Evolutionary conservation across 257 asterid species (phyloP), one percentile per base, ranked within the genome.

Genomic region (Echium plantagineum): DNA sequence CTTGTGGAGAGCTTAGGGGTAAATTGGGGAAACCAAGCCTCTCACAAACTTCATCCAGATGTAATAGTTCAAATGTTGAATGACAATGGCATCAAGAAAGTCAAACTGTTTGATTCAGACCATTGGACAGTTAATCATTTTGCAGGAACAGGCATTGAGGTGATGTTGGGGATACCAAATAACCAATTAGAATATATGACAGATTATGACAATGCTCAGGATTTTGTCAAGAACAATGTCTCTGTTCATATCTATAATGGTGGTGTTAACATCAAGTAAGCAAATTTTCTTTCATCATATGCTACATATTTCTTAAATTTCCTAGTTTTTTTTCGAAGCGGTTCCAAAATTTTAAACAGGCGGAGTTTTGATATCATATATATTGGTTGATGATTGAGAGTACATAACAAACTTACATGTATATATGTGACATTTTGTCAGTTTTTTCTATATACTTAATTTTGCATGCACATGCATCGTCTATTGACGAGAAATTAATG

Each of bases 151-250:
- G 96, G 85, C 16, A 82, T 91, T 66, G 82, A 88, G 38, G 98
- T 91, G 21, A 85, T 91, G 89, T 81, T 80, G 49, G 98, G 93
- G 1, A 74, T 91, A 55, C 96, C 98, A 0, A 91, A 91, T 18
- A 69, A 82, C 18, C 84, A 80, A 15, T 57, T 91, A 60, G 63
- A 12, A 0, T 32, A 57, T 3, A 57, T 87, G 5, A 24, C 12
- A 17, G 53, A 64, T 58, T 77, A 78, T 42, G 79, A 62, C 2
- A 62, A 80, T 35, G 96, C 96, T 2, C 66, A 73, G 61, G 78
- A 78, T 18, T 91, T 82, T 84, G 87, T 91, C 42, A 76, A 83
- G 49, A 55, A 77, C 0, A 88, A 91, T 65, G 79, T 91, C 51
- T 65, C 83, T 20, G 17, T 55, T 22, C 86, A 79, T 75, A 17